Evolutionary conservation across 176 grass and related monocot species (phyloP), one percentile per base, ranked within the genome.

Genomic region (Elaeis guineensis): DNA sequence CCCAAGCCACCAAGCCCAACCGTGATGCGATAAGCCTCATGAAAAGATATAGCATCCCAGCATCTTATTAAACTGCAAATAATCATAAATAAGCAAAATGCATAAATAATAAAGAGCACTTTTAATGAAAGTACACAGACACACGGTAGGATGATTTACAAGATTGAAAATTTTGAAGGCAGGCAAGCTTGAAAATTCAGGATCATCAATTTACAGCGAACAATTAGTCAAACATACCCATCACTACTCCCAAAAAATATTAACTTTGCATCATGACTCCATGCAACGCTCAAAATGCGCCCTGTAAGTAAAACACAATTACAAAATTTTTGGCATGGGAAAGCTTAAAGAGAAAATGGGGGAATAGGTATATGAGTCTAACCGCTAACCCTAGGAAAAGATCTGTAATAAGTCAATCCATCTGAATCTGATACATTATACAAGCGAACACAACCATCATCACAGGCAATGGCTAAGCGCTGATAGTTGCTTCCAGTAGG

Each of bases 241-340:
- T 98, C 88, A 21, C 82, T 86, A 52, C 94, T 93, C 63, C 94
- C 88, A 19, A 87, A 89, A 74, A 89, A 92, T 83, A 98, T 63
- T 19, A 72, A 81, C 74, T 83, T 86, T 3, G 74, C 74, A 65
- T 89, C 25, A 68, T 76, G 81, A 76, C 88, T 93, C 94, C 94
- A 98, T 29, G 88, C 73, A 68, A 98, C 79, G 35, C 94, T 92
- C 79, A 98, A 75, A 67, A 85, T 80, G 25, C 81, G 76, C 21
- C 88, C 94, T 98, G 81, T 17, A 59, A 48, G 12, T 28, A 72
- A 50, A 58, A 44, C 3, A 14, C 35, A 35, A 57, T 62, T 21
- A 11, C 5, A 8, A 54, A 22, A 0, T 44, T 29, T 56, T 55
- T 19, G 30, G 25, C 12, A 25, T 1, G 14, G 19, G 11, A 48